Conservation (phyloP, 2,329 filamentous ascomycete genomes). For the Alternaria novae-zelandiae region DNA sequence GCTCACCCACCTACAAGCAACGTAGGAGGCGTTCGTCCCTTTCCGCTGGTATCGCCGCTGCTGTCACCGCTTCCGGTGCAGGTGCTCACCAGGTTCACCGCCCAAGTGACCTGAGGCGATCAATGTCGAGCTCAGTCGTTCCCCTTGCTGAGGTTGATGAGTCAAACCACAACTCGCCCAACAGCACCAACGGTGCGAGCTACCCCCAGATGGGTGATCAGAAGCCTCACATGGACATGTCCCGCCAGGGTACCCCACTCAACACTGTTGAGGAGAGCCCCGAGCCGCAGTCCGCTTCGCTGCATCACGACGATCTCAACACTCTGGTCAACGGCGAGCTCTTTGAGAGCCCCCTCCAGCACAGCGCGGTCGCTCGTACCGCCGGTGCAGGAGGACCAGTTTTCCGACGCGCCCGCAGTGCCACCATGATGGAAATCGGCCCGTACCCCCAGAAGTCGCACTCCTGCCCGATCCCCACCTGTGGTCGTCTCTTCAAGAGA, state of each 20-base stretch:
- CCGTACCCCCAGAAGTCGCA: slow-evolving; percentile 98
- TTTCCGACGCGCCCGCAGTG: slow-evolving; percentile 87
- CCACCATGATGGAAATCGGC: slow-evolving; percentile 94
- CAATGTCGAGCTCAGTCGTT: slow-evolving; percentile 85
- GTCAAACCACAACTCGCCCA: slow-evolving; percentile 77
- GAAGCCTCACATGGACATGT: slow-evolving; percentile 77
- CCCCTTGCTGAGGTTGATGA: slow-evolving; percentile 83
- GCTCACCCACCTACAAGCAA: slow-evolving; percentile 98
- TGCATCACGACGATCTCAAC: slow-evolving; percentile 74
- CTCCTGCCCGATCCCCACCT: slow-evolving; percentile 98
- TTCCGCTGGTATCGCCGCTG: slow-evolving; percentile 77
- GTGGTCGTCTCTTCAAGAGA: slow-evolving; percentile 96
- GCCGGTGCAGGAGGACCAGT: slow-evolving; percentile 72
- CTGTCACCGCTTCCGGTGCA: slow-evolving; percentile 63
- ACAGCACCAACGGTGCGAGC: slow-evolving; percentile 68
- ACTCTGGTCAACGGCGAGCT: slow-evolving; percentile 47
- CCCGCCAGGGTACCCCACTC: slow-evolving; percentile 88
- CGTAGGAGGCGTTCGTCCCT: slow-evolving; percentile 91
- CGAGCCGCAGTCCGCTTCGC: slow-evolving; percentile 70
- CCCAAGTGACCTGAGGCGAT: slow-evolving; percentile 89
- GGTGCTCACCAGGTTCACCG: slow-evolving; percentile 69
- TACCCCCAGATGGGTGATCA: slow-evolving; percentile 72
- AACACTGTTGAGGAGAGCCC: slow-evolving; percentile 84
- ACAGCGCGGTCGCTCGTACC: slow-evolving; percentile 65
- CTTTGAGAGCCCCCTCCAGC: slow-evolving; percentile 56